Base-by-base conservation (phyloP, 1,139 yeast species). In the Chernovozyma aurita region DNA sequence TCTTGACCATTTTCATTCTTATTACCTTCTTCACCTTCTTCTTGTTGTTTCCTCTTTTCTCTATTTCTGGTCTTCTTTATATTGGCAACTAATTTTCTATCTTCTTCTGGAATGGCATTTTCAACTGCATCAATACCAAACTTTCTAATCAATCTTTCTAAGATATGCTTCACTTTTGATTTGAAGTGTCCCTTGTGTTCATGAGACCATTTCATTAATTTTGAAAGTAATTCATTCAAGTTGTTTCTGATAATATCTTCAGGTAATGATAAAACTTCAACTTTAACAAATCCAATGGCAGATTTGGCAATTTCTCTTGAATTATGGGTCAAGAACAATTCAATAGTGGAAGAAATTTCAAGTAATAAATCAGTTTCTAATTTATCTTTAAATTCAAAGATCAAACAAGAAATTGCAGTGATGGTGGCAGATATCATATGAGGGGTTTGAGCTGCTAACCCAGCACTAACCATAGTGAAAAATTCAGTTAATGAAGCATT, bases 381-480 rank as follows among this genome's bases (percentile, higher is more conserved):
- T 32, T 68, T 64, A 39, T 76, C 76, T 50, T 84, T 83, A 65
- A 87, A 94, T 60, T 92, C 97, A 58, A 80, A 92, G 31, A 92
- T 73, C 36, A 90, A 68, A 53, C 97, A 81, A 30, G 95, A 81
- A 38, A 92, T 70, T 0, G 96, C 95, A 7, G 96, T 87, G 46
- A 94, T 80, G 13, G 97, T 83, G 14, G 97, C 97, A 51, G 96
- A 85, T 33, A 92, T 85, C 96, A 90, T 90, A 59, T 90, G 95
- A 24, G 95, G 92, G 29, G 94, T 76, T 48, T 84, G 82, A 37
- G 96, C 97, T 26, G 95, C 96, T 47, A 94, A 72, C 63, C 98
- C 99, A 32, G 97, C 98, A 60, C 94, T 80, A 18, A 92, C 84
- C 85, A 92, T 87, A 24, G 95, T 87, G 65, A 92, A 86, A 55